phyloP scores from a whole-genome alignment of 2,329 filamentous ascomycete species.

The Cercospora berteroae region DNA sequence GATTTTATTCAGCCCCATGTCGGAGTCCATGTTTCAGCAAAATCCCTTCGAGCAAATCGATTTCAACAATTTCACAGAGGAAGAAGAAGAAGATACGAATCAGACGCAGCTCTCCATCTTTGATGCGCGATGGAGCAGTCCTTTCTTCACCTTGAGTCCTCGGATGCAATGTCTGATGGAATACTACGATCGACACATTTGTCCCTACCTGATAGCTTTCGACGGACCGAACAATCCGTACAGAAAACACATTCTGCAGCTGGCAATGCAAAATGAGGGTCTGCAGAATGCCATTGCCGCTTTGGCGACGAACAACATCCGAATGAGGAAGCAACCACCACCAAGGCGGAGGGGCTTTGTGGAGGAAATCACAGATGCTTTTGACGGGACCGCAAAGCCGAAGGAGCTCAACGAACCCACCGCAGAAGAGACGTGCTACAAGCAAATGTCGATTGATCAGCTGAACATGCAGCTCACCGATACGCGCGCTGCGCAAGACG shows the following conservation, averaged over 20 bases:
- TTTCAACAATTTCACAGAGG: conserved; percentile 18
- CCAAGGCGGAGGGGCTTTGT: conserved; percentile 34
- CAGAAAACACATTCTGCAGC: conserved; percentile 73
- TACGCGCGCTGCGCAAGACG: conserved; percentile 70
- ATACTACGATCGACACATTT: conserved; percentile 91
- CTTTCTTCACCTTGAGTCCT: conserved; percentile 61
- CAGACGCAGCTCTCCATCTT: conserved; percentile 28
- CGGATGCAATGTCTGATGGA: conserved; percentile 87
- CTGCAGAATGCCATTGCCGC: conserved; percentile 92
- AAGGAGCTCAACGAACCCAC: conserved; percentile 57
- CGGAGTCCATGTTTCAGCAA: conserved; percentile 18
- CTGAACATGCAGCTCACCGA: conserved; percentile 83
- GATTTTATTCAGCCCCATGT: conserved; percentile 37
- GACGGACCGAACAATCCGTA: conserved; percentile 85
- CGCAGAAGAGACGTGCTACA: conserved; percentile 77
- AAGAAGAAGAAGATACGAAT: conserved; percentile 26
- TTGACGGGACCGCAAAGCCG: conserved; percentile 30
- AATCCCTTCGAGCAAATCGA: conserved; percentile 25
- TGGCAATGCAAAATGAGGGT: conserved; percentile 74
- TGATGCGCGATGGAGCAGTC: conserved; percentile 35
- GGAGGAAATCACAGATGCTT: conserved; percentile 33
- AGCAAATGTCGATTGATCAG: conserved; percentile 76
- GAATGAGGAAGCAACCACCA: conserved; percentile 73
- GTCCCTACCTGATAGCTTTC: conserved; percentile 86
- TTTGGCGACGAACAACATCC: conserved; percentile 81